phyloP scores from a whole-genome alignment of 208 protist species.

The Trypanosomatidae sp. region DNA sequence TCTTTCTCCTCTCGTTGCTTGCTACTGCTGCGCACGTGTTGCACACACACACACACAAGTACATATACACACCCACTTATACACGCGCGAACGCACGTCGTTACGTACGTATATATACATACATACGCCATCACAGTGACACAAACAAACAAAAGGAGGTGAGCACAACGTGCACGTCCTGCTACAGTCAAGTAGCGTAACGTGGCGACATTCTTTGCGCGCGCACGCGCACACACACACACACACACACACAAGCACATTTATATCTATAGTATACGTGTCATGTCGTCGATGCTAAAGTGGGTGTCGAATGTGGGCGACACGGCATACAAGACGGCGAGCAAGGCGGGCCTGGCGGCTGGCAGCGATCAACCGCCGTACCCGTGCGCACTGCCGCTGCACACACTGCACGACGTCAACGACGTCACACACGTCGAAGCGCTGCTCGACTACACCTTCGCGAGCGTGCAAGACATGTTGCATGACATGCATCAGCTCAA shows the following conservation, averaged over 20 bases:
- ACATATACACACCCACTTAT: too few species aligned
- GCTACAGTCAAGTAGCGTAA: background rate
- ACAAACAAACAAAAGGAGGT: too few species aligned
- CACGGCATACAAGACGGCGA: conserved; percentile 57
- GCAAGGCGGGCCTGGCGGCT: conserved; percentile 57
- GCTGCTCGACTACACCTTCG: conserved; percentile 40
- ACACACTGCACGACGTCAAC: conserved; percentile 24
- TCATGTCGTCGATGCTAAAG: conserved; percentile 67
- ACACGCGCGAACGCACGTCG: too few species aligned
- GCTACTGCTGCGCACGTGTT: too few species aligned
- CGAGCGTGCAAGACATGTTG: conserved; percentile 38
- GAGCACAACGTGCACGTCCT: too few species aligned
- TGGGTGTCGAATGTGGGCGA: conserved; percentile 46
- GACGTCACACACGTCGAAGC: conserved; percentile 22
- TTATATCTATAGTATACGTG: background rate
- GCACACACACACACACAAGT: too few species aligned
- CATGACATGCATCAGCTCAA: conserved; percentile 6
- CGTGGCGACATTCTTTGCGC: background rate
- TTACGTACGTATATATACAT: too few species aligned
- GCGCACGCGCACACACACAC: background rate
- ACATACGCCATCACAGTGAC: too few species aligned
- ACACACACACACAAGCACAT: conserved; percentile 3
- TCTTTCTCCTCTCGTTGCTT: too few species aligned
- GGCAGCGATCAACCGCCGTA: conserved; percentile 70
- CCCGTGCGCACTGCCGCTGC: conserved; percentile 67